phyloP scores from a whole-genome alignment of 169 alveolate species.

The Eimeria mitis region DNA sequence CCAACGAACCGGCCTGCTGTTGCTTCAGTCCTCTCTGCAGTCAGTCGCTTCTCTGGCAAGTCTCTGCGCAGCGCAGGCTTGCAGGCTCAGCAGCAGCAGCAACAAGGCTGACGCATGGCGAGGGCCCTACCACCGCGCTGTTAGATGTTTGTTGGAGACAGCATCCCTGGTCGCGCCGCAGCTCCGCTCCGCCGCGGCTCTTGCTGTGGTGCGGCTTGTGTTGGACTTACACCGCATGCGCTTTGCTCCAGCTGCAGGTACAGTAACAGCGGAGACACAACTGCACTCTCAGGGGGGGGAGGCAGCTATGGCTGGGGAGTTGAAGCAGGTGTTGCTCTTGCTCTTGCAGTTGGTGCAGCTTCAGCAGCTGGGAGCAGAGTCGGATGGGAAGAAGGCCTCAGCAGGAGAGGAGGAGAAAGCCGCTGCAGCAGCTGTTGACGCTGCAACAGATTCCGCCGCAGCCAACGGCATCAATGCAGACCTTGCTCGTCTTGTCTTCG shows the following conservation, averaged over 20 bases:
- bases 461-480: slow-evolving; percentile 7
- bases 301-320: slow-evolving; percentile 27
- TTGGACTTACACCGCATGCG: slow-evolving; percentile 69
- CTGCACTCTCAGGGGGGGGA: background rate
- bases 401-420: slow-evolving; percentile 61
- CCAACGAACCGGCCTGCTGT: slow-evolving; percentile 45
- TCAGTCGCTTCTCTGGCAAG: slow-evolving; percentile 51
- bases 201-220: slow-evolving; percentile 67
- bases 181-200: slow-evolving; percentile 62
- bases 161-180: slow-evolving; percentile 56
- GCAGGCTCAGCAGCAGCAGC: slow-evolving; percentile 38
- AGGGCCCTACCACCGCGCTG: slow-evolving; percentile 39
- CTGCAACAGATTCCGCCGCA: slow-evolving; percentile 44
- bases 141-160: slow-evolving; percentile 26
- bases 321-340: slow-evolving; percentile 41
- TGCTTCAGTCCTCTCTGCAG: slow-evolving; percentile 56
- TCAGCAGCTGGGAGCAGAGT: slow-evolving; percentile 33
- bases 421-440: slow-evolving; percentile 57
- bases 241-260: slow-evolving; percentile 2
- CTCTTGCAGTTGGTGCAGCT: slow-evolving; percentile 54
- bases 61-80: slow-evolving; percentile 42
- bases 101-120: slow-evolving; percentile 26
- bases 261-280: background rate
- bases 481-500: slow-evolving; percentile 28
- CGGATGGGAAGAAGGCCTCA: slow-evolving; percentile 56